phyloP scores from a whole-genome alignment of 352 stramenopile genomes.

The Pythium diclinum region DNA sequence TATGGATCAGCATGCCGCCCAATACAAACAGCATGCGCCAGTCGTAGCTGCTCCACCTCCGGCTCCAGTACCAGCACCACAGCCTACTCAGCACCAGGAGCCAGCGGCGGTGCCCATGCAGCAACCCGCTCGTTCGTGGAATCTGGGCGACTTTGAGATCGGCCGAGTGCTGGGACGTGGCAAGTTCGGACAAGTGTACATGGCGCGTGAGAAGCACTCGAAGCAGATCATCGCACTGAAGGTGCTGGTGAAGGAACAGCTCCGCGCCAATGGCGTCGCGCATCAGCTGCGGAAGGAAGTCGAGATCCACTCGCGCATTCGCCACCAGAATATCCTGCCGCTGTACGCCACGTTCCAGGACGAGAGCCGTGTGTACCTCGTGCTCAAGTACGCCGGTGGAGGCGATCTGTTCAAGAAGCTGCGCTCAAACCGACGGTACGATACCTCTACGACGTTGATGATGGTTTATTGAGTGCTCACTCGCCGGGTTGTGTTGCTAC shows the following conservation, averaged over 20 bases:
- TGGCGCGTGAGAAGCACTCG: slow-evolving; percentile 82
- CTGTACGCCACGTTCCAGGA: slow-evolving; percentile 87
- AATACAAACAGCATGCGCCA: slow-evolving; percentile 12
- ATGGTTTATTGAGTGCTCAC: not conserved
- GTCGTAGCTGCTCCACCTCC: slow-evolving; percentile 26
- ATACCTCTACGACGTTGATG: too few relatives aligned
- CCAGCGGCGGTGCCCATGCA: not conserved
- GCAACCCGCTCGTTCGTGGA: slow-evolving; percentile 59
- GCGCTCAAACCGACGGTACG: slow-evolving; percentile 35
- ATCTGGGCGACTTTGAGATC: slow-evolving; percentile 85
- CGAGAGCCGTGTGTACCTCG: slow-evolving; percentile 78
- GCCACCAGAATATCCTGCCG: slow-evolving; percentile 84
- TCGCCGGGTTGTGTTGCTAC: slow-evolving; percentile 13
- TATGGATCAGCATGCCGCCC: not conserved
- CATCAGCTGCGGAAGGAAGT: slow-evolving; percentile 89
- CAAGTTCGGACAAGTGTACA: slow-evolving; percentile 90
- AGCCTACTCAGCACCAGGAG: slow-evolving; percentile 2
- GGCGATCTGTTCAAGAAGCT: slow-evolving; percentile 87
- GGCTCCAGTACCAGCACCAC: slow-evolving; percentile 28
- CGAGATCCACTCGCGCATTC: slow-evolving; percentile 89
- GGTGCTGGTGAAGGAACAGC: slow-evolving; percentile 86
- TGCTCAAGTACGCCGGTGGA: slow-evolving; percentile 82
- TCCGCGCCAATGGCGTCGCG: slow-evolving; percentile 58
- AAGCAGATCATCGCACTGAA: slow-evolving; percentile 85
- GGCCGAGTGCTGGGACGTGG: slow-evolving; percentile 75